Evolutionary conservation across 163 green algal species (phyloP).

Genomic region (Coccomyxa subellipsoidea): DNA sequence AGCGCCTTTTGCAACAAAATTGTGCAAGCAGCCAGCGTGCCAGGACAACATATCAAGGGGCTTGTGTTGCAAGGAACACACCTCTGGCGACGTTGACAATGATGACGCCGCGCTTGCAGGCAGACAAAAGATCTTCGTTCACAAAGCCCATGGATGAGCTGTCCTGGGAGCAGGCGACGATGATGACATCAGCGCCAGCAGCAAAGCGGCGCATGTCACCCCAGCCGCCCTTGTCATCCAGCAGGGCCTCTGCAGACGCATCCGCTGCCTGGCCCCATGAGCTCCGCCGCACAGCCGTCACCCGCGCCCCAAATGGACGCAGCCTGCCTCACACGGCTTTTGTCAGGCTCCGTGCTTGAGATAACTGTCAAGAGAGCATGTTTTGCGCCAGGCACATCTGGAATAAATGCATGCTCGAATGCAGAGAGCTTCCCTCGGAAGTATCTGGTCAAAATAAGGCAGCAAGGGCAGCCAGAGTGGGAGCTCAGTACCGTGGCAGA

Average conservation of each 20-base stretch:
- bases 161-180: slow-evolving; percentile 35
- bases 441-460: no score
- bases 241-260: not conserved
- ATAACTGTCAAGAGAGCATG: not conserved
- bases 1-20: no score
- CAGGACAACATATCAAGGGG: not conserved
- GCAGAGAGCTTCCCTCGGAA: no score
- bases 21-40: no score
- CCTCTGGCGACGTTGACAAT: slow-evolving; percentile 55
- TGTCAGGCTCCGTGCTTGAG: not conserved
- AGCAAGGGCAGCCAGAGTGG: no score
- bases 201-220: slow-evolving; percentile 27
- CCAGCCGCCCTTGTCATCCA: slow-evolving; percentile 26
- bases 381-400: not conserved
- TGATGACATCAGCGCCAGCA: slow-evolving; percentile 36
- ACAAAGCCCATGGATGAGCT: slow-evolving; percentile 35
- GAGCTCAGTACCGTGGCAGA: slow-evolving; percentile 34
- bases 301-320: slow-evolving; percentile 24
- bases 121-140: slow-evolving; percentile 28
- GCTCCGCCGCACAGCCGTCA: slow-evolving; percentile 22
- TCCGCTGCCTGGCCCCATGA: not conserved
- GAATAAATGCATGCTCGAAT: no score
- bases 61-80: slow-evolving; percentile 2
- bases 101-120: slow-evolving; percentile 45
- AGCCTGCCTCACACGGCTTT: slow-evolving; percentile 19